Conservation (phyloP, 768 basidiomycete genomes). For the Boletellus sp. region DNA sequence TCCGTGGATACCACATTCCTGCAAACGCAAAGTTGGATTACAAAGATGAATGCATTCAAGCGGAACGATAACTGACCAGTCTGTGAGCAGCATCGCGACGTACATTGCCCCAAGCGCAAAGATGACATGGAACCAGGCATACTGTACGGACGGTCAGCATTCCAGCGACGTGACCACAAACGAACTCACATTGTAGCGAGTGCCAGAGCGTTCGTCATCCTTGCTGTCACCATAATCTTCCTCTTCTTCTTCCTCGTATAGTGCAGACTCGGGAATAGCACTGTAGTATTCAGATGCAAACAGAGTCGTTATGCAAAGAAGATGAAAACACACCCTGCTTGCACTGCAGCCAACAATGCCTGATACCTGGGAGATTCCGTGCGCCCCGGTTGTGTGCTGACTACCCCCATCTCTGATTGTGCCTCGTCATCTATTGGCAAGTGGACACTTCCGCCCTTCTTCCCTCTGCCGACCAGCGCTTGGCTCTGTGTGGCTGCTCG, state of each 20-base stretch:
- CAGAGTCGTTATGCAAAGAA: not conserved
- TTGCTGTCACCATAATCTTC: constrained; percentile 69
- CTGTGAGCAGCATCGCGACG: constrained; percentile 93
- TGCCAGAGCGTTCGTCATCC: constrained; percentile 92
- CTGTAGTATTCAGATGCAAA: constrained; percentile 34
- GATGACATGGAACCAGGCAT: constrained; percentile 98
- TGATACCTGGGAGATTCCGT: constrained; percentile 90
- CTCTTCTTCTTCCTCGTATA: constrained; percentile 73
- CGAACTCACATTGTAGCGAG: constrained; percentile 82
- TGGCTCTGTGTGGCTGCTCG: constrained; percentile 94
- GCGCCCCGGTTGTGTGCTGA: constrained; percentile 78
- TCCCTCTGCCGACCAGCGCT: constrained; percentile 76
- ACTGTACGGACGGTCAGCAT: constrained; percentile 44
- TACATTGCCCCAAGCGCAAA: constrained; percentile 97
- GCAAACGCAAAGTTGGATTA: constrained; percentile 4
- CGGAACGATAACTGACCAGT: constrained; percentile 69
- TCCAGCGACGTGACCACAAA: not conserved
- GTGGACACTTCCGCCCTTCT: constrained; percentile 59
- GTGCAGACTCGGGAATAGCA: constrained; percentile 89
- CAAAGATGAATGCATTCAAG: not conserved
- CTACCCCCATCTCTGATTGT: constrained; percentile 69
- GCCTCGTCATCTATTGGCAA: constrained; percentile 51
- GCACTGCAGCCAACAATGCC: constrained; percentile 90
- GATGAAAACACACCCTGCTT: constrained; percentile 69
- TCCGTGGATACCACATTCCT: constrained; percentile 75